Base-by-base conservation (phyloP, 805 yeast species). In the Kodamaea kakaduensis region DNA sequence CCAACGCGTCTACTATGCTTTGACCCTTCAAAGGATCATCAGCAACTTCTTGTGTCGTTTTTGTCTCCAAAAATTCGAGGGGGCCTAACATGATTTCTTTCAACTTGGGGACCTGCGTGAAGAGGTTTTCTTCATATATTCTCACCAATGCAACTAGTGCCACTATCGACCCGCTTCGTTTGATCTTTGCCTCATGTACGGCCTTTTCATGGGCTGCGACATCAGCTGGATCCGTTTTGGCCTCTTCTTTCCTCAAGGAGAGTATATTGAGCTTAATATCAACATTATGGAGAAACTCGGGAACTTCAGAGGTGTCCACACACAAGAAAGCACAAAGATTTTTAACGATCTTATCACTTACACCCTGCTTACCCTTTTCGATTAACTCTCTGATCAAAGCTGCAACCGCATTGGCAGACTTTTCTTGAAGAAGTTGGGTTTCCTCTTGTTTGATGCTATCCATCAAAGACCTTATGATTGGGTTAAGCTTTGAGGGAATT, bases 281-380 rank as follows among this genome's bases (percentile, higher is more conserved):
- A 24, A 74, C 72, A 47, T 84, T 84, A 29, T 83, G 80, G 10
- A 69, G 67, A 52, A 86, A 93, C 50, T 87, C 97, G 2, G 98
- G 98, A 20, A 90, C 96, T 53, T 89, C 97, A 3, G 93, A 77
- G 0, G 96, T 87, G 54, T 90, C 98, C 20, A 89, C 96, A 62
- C 98, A 93, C 34, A 93, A 54, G 54, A 90, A 90, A 0, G 90
- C 95, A 61, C 96, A 85, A 37, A 94, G 63, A 52, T 93, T 93
- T 55, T 86, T 90, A 28, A 86, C 77, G 44, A 94, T 83, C 54
- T 93, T 93, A 47, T 86, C 94, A 2, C 90, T 78, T 1, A 90
- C 93, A 23, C 78, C 79, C n/a, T 54, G 56, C 51, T 88, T 87
- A 6, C 75, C 77, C 4, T 60, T 61, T 1, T 54, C 54, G 22